Percentiles rank a stretch among this genome's conserved stretches.
phyloP scores from a whole-genome alignment of 1,139 yeast species.

The Magnusiomyces clavatus region DNA sequence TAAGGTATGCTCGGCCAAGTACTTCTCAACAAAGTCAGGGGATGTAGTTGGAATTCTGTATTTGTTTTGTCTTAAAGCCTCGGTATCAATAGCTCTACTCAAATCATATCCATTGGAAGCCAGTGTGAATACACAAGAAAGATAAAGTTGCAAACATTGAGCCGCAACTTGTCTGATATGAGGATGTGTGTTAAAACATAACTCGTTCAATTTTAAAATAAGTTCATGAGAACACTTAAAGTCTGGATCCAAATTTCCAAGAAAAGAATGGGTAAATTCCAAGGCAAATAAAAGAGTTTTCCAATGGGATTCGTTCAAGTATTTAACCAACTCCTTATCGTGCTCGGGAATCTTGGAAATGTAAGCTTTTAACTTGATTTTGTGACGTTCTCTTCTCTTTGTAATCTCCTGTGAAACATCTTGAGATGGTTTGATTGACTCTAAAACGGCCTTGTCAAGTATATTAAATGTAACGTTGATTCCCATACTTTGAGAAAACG shows the following conservation, averaged over 20 bases:
- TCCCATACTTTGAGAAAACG: slow-evolving; percentile 11
- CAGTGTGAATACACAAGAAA: slow-evolving; percentile 48
- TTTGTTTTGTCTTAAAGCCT: slow-evolving; percentile 28
- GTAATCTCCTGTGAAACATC: slow-evolving; percentile 39
- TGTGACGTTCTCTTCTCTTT: slow-evolving; percentile 49
- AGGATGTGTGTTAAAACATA: slow-evolving; percentile 68
- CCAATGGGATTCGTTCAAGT: slow-evolving; percentile 51
- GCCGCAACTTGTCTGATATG: slow-evolving; percentile 41
- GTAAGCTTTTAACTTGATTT: slow-evolving; percentile 32
- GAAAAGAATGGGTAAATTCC: slow-evolving; percentile 44
- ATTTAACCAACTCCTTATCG: slow-evolving; percentile 9
- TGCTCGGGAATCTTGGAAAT: slow-evolving; percentile 8
- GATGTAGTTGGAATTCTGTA: slow-evolving; percentile 39
- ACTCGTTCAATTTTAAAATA: slow-evolving; percentile 38
- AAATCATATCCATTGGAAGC: slow-evolving; percentile 51
- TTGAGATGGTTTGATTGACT: slow-evolving; percentile 56
- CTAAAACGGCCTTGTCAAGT: slow-evolving; percentile 42
- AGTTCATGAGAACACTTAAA: slow-evolving; percentile 35
- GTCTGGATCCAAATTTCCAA: slow-evolving; percentile 42
- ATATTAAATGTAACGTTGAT: slow-evolving; percentile 23
- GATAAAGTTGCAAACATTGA: slow-evolving; percentile 54
- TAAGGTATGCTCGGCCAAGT: slow-evolving; percentile 49
- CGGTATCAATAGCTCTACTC: slow-evolving; percentile 25
- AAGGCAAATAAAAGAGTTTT: not conserved
- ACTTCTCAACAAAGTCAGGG: slow-evolving; percentile 36